Evolutionary conservation across 2,329 filamentous ascomycete genomes (phyloP).

Genomic region (Colletotrichum camelliae): DNA sequence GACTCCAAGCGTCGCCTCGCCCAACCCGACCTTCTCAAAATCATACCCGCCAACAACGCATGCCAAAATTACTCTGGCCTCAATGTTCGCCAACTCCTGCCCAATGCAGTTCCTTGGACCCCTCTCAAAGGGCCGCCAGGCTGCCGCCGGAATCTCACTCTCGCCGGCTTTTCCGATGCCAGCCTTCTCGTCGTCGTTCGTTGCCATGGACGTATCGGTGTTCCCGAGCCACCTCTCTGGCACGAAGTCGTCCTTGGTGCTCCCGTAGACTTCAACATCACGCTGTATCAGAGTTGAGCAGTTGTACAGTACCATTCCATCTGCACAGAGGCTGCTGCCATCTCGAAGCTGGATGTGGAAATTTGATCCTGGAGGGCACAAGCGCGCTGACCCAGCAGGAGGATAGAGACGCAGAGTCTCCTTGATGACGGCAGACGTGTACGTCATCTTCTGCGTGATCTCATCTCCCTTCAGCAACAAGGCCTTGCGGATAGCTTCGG

Average conservation of each 20-base stretch:
- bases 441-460: constrained; percentile 36
- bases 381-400: constrained; percentile 35
- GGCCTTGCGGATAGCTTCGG: constrained; percentile 27
- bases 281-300: constrained; percentile 39
- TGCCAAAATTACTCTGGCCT: constrained; percentile 53
- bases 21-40: constrained; percentile 24
- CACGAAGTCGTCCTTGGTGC: constrained; percentile 37
- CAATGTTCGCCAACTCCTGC: constrained; percentile 60
- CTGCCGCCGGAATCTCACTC: constrained; percentile 33
- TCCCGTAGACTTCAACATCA: constrained; percentile 38
- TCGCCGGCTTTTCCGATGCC: background rate
- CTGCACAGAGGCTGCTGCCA: constrained; percentile 32
- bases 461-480: constrained; percentile 34
- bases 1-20: constrained; percentile 17
- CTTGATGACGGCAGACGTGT: constrained; percentile 42
- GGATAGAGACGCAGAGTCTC: constrained; percentile 40
- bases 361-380: constrained; percentile 27
- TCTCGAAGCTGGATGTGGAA: constrained; percentile 33
- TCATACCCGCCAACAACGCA: constrained; percentile 21
- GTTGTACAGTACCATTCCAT: constrained; percentile 40
- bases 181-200: constrained; percentile 16
- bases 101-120: constrained; percentile 61
- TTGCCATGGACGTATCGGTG: constrained; percentile 28
- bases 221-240: constrained; percentile 46
- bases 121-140: constrained; percentile 59